These are phyloP conservation scores for Penicillium pulvis DNA, from an alignment of 495 filamentous ascomycete species.

Conservation along the genomic window DNA sequence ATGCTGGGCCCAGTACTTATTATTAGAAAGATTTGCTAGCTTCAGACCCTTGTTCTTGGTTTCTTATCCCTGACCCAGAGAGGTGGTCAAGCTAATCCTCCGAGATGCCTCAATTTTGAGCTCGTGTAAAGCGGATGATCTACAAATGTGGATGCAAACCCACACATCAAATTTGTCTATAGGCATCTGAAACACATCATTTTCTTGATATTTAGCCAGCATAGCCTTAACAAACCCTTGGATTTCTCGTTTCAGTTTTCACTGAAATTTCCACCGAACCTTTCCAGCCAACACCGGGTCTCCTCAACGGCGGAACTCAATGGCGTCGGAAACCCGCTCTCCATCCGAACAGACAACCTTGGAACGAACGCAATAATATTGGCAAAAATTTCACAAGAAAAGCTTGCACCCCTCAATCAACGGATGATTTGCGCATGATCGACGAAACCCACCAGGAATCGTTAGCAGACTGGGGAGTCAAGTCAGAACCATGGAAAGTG, in stretches of 20 bases:
- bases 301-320: neutral
- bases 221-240: neutral
- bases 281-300: neutral
- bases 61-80: neutral
- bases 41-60: neutral
- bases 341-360: neutral
- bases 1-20: neutral
- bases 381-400: neutral
- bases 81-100: constrained; percentile 4
- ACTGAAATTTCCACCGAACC: neutral
- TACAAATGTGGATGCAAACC: neutral
- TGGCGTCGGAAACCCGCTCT: neutral
- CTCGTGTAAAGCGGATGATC: constrained; percentile 4
- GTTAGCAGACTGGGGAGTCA: constrained; percentile 4
- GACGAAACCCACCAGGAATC: constrained; percentile 11
- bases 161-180: neutral
- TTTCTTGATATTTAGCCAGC: neutral
- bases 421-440: constrained; percentile 18
- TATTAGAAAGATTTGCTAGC: neutral
- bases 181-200: neutral
- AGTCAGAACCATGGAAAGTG: constrained; percentile 18
- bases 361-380: neutral
- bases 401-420: neutral
- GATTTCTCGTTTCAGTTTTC: neutral
- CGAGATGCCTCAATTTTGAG: constrained; percentile 1